Evolutionary conservation across 257 asterid species (phyloP).

Genomic region (Dorcoceras hygrometricum): DNA sequence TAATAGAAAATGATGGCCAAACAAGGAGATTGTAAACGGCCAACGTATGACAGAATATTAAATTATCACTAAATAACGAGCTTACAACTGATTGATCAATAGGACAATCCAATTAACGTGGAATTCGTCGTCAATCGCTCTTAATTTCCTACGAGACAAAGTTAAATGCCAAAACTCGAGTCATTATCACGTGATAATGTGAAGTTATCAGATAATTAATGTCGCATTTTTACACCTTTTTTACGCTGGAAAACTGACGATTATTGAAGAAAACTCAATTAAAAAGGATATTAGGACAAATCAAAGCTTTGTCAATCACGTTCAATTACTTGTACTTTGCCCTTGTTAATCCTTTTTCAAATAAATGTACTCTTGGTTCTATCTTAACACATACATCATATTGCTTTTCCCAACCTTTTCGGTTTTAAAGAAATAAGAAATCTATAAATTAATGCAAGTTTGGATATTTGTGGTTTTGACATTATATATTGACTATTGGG

Average conservation of each 20-base stretch:
- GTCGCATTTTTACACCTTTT: neutral
- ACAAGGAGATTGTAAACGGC: no score
- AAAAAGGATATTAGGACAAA: neutral
- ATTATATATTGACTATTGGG: no score
- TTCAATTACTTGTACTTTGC: neutral
- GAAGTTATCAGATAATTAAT: neutral
- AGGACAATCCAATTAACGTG: neutral
- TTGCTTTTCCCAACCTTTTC: no score
- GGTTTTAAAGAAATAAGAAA: no score
- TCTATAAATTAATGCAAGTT: no score
- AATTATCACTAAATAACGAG: no score
- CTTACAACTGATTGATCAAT: neutral
- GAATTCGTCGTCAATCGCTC: neutral
- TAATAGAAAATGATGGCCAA: no score
- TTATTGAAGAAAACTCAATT: neutral
- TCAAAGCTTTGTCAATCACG: neutral
- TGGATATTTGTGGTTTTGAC: no score
- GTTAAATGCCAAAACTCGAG: neutral
- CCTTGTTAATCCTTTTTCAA: no score
- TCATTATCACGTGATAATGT: neutral
- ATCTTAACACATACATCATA: neutral
- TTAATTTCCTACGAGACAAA: neutral
- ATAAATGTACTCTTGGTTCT: neutral
- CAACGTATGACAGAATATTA: no score
- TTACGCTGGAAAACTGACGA: neutral